phyloP scores from a whole-genome alignment of 805 yeast genomes.

The Starmerella apis region DNA sequence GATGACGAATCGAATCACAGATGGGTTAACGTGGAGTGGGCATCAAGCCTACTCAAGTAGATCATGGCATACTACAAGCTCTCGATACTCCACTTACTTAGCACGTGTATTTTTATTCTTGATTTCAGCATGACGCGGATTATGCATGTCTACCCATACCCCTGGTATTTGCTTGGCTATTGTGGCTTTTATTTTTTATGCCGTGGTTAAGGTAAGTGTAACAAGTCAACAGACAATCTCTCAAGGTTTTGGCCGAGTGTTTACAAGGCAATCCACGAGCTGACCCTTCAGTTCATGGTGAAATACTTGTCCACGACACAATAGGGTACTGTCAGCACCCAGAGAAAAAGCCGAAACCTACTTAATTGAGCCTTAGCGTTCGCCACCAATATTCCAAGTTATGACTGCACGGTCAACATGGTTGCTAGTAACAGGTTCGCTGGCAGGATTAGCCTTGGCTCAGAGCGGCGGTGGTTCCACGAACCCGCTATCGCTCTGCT shows the following conservation, averaged over 20 bases:
- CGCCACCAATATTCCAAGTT: background rate
- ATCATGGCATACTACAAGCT: too few species aligned
- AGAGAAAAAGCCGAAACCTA: background rate
- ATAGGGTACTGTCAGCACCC: background rate
- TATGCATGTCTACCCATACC: background rate
- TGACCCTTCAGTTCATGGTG: background rate
- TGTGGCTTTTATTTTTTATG: conserved; percentile 5
- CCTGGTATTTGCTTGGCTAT: conserved; percentile 3
- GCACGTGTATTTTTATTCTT: background rate
- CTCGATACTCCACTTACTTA: background rate
- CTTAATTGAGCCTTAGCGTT: background rate
- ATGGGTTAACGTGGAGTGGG: background rate
- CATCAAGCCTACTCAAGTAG: too few species aligned
- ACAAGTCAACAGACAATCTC: background rate
- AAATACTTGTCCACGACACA: background rate
- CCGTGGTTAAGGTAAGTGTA: background rate
- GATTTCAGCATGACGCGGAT: background rate
- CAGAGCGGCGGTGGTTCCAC: conserved; percentile 10
- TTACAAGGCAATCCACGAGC: background rate
- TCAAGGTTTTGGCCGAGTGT: background rate
- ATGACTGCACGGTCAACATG: background rate
- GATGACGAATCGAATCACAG: background rate
- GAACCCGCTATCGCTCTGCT: conserved; percentile 31
- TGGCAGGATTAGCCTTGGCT: background rate
- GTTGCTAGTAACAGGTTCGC: background rate